Conservation (phyloP, 2,329 filamentous ascomycete species). For the Alternaria postmessia region DNA sequence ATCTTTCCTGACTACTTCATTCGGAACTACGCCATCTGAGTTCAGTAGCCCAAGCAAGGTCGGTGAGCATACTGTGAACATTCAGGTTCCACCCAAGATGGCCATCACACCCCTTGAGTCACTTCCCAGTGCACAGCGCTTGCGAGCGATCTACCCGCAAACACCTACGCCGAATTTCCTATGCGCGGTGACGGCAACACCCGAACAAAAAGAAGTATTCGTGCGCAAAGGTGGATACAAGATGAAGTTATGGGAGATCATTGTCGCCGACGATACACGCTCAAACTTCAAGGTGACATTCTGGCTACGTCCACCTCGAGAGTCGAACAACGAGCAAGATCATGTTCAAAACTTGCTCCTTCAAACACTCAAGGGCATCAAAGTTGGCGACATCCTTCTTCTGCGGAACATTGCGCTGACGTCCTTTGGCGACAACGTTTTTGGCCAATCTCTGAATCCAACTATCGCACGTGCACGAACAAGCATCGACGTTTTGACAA, state of each 20-base stretch:
- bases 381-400: constrained; percentile 78
- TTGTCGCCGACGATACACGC: constrained; percentile 82
- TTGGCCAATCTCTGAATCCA: constrained; percentile 80
- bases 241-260: constrained; percentile 49
- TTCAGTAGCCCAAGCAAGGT: constrained; percentile 33
- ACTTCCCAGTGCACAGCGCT: constrained; percentile 72
- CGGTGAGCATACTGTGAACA: constrained; percentile 8
- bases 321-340: constrained; percentile 21
- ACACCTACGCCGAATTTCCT: constrained; percentile 84
- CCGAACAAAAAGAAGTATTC: constrained; percentile 71
- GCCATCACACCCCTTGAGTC: constrained; percentile 71
- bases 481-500: constrained; percentile 71
- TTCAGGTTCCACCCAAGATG: constrained; percentile 31
- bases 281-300: constrained; percentile 84
- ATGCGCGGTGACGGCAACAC: constrained; percentile 78
- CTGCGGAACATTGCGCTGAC: constrained; percentile 81
- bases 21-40: constrained; percentile 45
- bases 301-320: constrained; percentile 68
- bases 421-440: constrained; percentile 78
- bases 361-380: constrained; percentile 58
- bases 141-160: constrained; percentile 75
- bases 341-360: constrained; percentile 48
- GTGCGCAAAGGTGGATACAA: constrained; percentile 69
- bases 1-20: constrained; percentile 48
- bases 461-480: constrained; percentile 73